Evolutionary conservation across 768 basidiomycete species (phyloP).

Genomic region (Pilatotrama ljubarskyi): DNA sequence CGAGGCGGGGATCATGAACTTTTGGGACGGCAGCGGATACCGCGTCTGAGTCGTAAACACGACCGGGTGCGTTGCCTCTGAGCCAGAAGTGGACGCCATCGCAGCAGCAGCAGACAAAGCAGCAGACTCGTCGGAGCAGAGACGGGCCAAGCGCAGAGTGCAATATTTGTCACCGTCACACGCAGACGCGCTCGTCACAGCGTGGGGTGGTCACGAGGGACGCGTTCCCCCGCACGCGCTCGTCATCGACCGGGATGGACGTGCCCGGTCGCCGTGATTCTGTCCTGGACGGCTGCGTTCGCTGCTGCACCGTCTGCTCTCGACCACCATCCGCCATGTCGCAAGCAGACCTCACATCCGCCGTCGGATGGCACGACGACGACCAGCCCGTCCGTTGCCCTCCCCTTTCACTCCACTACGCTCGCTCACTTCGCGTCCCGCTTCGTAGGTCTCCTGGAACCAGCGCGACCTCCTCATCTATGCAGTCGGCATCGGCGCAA

Average conservation of each 20-base stretch:
- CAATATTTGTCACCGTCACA: conserved; percentile 14
- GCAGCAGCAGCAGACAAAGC: not conserved
- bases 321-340: conserved; percentile 39
- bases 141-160: not conserved
- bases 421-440: too few species aligned
- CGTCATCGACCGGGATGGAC: too few species aligned
- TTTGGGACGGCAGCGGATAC: conserved; percentile 80
- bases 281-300: not conserved
- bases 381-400: conserved; percentile 52
- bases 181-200: not conserved
- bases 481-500: conserved; percentile 80
- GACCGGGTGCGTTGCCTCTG: conserved; percentile 50
- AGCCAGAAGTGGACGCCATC: conserved; percentile 18
- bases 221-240: conserved; percentile 2
- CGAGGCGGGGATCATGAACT: conserved; percentile 86
- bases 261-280: not conserved
- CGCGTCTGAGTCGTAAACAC: conserved; percentile 72
- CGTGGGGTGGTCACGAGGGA: conserved; percentile 1
- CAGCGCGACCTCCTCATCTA: conserved; percentile 81
- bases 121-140: not conserved
- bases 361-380: conserved; percentile 57
- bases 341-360: conserved; percentile 57
- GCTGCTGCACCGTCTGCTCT: not conserved
- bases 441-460: conserved; percentile 74
- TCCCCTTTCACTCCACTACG: not conserved